A percentile compares a stretch with the other conserved stretches of the same genome.
Evolutionary conservation across 352 stramenopile species (phyloP).

Genomic region (Globisporangium irregulare): DNA sequence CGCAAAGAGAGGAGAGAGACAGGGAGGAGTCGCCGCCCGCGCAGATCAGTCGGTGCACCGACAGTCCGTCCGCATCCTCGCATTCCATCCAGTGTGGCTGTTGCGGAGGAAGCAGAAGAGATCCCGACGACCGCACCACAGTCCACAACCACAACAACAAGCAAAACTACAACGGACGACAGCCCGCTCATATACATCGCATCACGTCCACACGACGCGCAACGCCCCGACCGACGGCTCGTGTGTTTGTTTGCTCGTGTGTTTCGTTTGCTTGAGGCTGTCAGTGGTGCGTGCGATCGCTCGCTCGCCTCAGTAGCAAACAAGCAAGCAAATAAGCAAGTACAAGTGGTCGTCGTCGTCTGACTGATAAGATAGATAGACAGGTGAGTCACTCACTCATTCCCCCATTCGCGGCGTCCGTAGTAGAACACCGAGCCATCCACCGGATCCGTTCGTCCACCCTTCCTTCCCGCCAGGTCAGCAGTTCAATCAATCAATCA

Average conservation of each 20-base stretch:
- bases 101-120: slow-evolving; percentile 5
- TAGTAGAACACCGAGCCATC: not conserved
- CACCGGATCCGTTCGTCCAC: not conserved
- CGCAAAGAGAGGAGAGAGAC: slow-evolving; percentile 3
- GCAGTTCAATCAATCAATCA: slow-evolving; percentile 1
- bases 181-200: not conserved
- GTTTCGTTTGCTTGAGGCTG: not conserved
- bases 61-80: slow-evolving; percentile 1
- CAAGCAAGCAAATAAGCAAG: not conserved
- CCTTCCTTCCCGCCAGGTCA: not conserved
- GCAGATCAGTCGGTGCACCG: slow-evolving; percentile 4
- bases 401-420: slow-evolving; percentile 20
- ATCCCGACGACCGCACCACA: slow-evolving; percentile 6
- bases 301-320: not conserved
- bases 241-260: not conserved
- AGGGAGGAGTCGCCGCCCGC: not conserved
- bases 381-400: slow-evolving; percentile 12
- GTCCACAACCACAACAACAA: not conserved
- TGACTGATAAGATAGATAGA: not conserved
- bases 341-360: not conserved
- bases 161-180: slow-evolving; percentile 6
- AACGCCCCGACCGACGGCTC: not conserved
- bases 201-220: not conserved
- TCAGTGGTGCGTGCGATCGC: not conserved
- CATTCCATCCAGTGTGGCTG: not conserved